Evolutionary conservation across 441 rosid species (phyloP).

Genomic region (Pelargonium fulgidum): DNA sequence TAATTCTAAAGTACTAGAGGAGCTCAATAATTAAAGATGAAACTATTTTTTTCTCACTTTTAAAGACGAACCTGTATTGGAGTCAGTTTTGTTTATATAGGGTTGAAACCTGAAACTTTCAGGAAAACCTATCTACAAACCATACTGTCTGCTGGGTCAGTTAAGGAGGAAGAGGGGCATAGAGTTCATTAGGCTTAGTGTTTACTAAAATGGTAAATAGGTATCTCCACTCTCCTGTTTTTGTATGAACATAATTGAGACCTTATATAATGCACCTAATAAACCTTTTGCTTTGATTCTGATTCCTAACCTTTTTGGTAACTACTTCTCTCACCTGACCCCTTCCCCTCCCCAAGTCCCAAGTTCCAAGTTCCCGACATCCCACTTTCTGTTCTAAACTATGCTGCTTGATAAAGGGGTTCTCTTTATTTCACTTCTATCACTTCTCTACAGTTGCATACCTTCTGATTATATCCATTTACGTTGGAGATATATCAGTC

Average conservation of each 20-base stretch:
- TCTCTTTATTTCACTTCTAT: conserved; percentile 3
- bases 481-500: neutral
- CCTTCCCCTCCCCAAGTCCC: neutral
- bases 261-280: neutral
- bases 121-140: neutral
- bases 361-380: neutral
- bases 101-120: neutral
- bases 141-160: neutral
- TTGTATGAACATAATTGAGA: neutral
- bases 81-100: neutral
- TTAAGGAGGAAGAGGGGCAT: neutral
- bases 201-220: neutral
- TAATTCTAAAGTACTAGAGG: neutral
- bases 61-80: neutral
- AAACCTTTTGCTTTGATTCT: neutral
- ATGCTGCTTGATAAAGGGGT: neutral
- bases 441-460: neutral
- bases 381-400: neutral
- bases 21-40: neutral
- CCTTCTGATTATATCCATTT: conserved; percentile 6
- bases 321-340: neutral
- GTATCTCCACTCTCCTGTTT: neutral
- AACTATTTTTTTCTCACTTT: neutral
- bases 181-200: neutral
- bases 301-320: neutral